Evolutionary conservation across 345 rosid species (phyloP), one percentile per base, ranked within the genome.

Genomic region (Eucalyptus regnans): DNA sequence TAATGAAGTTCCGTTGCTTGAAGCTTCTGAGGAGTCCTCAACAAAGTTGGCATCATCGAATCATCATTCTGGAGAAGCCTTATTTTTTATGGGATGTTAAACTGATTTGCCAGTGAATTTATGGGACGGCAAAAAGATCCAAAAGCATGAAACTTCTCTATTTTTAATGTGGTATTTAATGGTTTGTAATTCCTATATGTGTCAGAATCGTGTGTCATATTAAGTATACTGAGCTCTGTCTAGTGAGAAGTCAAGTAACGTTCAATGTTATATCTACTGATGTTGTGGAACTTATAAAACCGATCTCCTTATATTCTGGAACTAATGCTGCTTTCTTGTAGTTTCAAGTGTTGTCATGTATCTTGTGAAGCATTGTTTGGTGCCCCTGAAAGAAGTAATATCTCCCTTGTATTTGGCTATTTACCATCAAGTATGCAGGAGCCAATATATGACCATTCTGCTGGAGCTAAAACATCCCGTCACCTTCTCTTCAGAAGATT

Each of bases 321-420:
- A 12, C 31, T 12, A 60, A 60, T 3, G 66, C 31, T 60, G 31
- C 7, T 60, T 60, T 60, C 66, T 13, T 1, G 31, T 12, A 60
- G 6, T 25, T 60, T 29, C 14, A 54, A 11, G 16, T 27, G 9
- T 60, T 12, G 66, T 60, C 66, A 60, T 60, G 15, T 60, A 60
- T 60, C 66, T 91, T 91, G 94, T 93, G 31, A 27, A 60, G 66
- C 27, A 60, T 27, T 60, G 66, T 60, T 60, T 60, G 66, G 66
- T 60, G 14, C n/a, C 3, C 66, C 66, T 25, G 15, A 60, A 60
- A 60, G n/a, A 60, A 5, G 66, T 60, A 27, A 25, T 60, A 6
- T 54, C 25, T 54, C 20, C 23, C 58, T 20, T 20, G 23, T 60
- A 27, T 27, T 11, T 27, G 66, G 66, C 15, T 60, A 60, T 27